These are phyloP conservation scores for Coemansia asiatica DNA, from an alignment of 192 early-diverging fungal species.

Conservation along the genomic window DNA sequence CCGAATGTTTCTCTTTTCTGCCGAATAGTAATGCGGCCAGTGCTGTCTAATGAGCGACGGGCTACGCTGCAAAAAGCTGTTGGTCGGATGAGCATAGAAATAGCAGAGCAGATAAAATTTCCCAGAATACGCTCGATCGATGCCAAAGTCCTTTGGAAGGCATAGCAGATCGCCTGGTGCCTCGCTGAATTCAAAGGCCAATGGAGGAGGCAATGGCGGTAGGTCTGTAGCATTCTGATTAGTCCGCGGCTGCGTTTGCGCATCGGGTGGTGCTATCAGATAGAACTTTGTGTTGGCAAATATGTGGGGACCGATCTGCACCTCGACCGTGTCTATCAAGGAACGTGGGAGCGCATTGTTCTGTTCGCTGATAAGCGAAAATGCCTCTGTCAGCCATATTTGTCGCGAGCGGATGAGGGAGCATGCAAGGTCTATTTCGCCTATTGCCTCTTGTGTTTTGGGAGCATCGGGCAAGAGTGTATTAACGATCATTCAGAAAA, in stretches of 20 bases:
- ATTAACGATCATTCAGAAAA: not conserved
- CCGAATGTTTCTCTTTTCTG: constrained; percentile 15
- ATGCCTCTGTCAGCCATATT: constrained; percentile 37
- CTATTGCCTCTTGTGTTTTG: constrained; percentile 1
- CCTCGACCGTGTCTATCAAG: constrained; percentile 36
- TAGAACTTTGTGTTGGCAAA: constrained; percentile 57
- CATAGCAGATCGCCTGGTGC: constrained; percentile 50
- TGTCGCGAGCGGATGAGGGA: constrained; percentile 45
- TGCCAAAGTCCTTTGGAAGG: constrained; percentile 59
- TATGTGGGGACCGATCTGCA: constrained; percentile 60
- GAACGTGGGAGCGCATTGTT: not conserved
- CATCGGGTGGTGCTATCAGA: constrained; percentile 1
- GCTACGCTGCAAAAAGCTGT: not conserved
- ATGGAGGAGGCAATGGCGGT: constrained; percentile 8
- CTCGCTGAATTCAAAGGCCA: constrained; percentile 64
- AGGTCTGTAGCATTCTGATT: not conserved
- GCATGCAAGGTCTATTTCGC: constrained; percentile 35
- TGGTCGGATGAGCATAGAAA: constrained; percentile 22
- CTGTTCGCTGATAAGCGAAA: constrained; percentile 13
- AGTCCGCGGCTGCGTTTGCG: not conserved
- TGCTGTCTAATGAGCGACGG: constrained; percentile 22
- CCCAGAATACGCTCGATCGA: constrained; percentile 34
- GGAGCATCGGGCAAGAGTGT: not conserved
- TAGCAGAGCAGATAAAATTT: constrained; percentile 18
- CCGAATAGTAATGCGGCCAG: constrained; percentile 17